These are phyloP conservation scores for Apiospora arundinis DNA, from an alignment of 2,329 filamentous ascomycete species.

Conservation along the genomic window DNA sequence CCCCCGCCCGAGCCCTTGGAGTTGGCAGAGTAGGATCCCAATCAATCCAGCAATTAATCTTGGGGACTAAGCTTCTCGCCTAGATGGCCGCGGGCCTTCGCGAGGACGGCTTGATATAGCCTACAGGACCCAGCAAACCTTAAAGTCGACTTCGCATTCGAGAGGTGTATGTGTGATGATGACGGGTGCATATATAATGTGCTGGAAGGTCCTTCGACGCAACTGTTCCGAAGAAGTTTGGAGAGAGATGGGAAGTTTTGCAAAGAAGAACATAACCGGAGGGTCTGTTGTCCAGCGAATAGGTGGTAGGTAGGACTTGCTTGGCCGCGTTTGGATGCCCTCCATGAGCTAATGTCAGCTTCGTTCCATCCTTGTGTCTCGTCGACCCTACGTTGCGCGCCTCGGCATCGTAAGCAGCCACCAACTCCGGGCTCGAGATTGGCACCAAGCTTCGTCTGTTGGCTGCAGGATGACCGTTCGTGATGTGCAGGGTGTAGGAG, in stretches of 20 bases:
- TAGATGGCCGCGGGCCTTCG: slow-evolving; percentile 5
- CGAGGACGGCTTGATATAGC: slow-evolving; percentile 11
- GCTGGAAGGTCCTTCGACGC: background rate
- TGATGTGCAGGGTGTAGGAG: background rate
- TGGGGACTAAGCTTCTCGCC: slow-evolving; percentile 5
- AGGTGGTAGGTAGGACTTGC: background rate
- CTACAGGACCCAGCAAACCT: slow-evolving; percentile 11
- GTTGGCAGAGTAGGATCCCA: background rate
- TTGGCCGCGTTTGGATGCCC: slow-evolving; percentile 1
- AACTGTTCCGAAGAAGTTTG: background rate
- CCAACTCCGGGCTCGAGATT: background rate
- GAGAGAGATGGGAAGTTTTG: background rate
- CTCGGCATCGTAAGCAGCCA: slow-evolving; percentile 2
- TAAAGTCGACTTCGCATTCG: background rate
- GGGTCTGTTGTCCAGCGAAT: background rate
- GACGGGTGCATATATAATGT: background rate
- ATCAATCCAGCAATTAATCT: slow-evolving; percentile 6
- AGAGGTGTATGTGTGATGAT: background rate
- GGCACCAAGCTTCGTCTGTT: background rate
- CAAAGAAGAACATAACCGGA: background rate
- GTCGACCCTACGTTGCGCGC: background rate
- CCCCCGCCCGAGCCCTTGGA: slow-evolving; percentile 6
- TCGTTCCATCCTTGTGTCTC: background rate
- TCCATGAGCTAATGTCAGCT: slow-evolving; percentile 3
- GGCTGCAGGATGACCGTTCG: background rate